Base-by-base conservation (phyloP, 768 basidiomycete species). In the Calvatia gigantea region DNA sequence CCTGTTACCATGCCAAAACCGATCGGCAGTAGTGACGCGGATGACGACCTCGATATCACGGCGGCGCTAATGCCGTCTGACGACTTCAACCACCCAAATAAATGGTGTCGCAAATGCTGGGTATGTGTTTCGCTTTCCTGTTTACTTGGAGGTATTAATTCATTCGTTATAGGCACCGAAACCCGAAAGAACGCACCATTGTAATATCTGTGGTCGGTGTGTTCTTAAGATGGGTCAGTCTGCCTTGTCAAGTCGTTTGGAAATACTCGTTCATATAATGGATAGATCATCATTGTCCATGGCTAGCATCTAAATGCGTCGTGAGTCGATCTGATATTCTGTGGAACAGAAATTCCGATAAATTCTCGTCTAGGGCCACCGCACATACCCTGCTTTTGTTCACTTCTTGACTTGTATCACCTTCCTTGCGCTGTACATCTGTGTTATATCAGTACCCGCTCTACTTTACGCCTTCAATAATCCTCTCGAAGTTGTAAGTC, bases 251-350 rank as follows among this genome's bases (percentile, higher is more conserved):
- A 46, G 42, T 31, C 25, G 14, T 28, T 48, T 4, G 6, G 21
- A 33, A 47, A 11, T 15, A 31, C 39, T 23, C 31, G 15, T 59
- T 67, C 39, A 62, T 43, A 49, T 51, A 44, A 23, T 21, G 48
- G 28, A 42, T 61, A 92, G 90, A 94, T 67, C 91, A 93, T 63
- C 91, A 94, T 63, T 94, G 91, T 65, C 87, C 86, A 5, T 94
- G 91, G 91, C 71, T 93, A 21, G 91, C 85, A 33, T 71, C 77
- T 43, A 86, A 77, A 65, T 94, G 91, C 67, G 80, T 94, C 56
- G 90, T 89, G 66, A 67, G 86, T 71, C 27, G 3, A 25, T 33
- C 21, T 23, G 28, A 5, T 7, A 12, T 28, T 12, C 50, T 32
- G 9, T 9, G 19, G n/a, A 32, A 9, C 6, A 15, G 23, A 23